Evolutionary conservation across 352 stramenopile species (phyloP).

Genomic region (Phytophthora aleatoria): DNA sequence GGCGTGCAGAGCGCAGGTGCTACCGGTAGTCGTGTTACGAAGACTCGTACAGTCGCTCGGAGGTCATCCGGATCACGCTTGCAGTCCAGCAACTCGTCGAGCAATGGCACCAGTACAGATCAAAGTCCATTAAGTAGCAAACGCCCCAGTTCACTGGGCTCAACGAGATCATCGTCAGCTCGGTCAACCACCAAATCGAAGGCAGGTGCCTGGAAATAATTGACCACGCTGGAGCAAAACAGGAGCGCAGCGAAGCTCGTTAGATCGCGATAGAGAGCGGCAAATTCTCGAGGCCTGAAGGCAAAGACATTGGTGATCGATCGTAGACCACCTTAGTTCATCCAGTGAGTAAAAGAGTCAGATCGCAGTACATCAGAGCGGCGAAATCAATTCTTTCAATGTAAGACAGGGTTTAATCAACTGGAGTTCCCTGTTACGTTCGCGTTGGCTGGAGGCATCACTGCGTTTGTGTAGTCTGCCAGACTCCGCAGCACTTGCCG

Average conservation of each 20-base stretch:
- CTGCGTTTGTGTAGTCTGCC: conserved; percentile 43
- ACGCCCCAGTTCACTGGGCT: conserved; percentile 24
- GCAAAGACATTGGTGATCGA: conserved; percentile 26
- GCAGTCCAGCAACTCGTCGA: conserved; percentile 20
- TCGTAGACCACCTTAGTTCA: conserved; percentile 35
- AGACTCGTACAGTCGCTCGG: conserved; percentile 16
- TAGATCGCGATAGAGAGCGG: conserved; percentile 13
- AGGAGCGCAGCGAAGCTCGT: conserved; percentile 22
- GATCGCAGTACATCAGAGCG: conserved; percentile 8
- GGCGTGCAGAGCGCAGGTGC: conserved; percentile 10
- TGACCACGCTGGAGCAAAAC: not conserved
- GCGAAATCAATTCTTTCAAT: conserved; percentile 13
- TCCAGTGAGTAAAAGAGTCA: conserved; percentile 20
- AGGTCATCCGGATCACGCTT: conserved; percentile 26
- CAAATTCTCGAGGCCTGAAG: conserved; percentile 7
- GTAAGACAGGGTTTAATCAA: not conserved
- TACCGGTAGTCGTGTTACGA: conserved; percentile 15
- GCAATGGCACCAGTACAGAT: conserved; percentile 16
- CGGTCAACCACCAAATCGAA: conserved; percentile 23
- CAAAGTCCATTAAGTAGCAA: conserved; percentile 32
- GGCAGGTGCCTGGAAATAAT: conserved; percentile 38
- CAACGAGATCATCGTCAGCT: conserved; percentile 18
- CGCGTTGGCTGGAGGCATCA: conserved; percentile 11
- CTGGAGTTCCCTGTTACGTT: conserved; percentile 16
- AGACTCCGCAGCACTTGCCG: conserved; percentile 68